A percentile compares a stretch with the other conserved stretches of the same genome.
These are phyloP conservation scores for Backusella tarrabulga DNA, from an alignment of 192 early-diverging fungal genomes.

Conservation along the genomic window DNA sequence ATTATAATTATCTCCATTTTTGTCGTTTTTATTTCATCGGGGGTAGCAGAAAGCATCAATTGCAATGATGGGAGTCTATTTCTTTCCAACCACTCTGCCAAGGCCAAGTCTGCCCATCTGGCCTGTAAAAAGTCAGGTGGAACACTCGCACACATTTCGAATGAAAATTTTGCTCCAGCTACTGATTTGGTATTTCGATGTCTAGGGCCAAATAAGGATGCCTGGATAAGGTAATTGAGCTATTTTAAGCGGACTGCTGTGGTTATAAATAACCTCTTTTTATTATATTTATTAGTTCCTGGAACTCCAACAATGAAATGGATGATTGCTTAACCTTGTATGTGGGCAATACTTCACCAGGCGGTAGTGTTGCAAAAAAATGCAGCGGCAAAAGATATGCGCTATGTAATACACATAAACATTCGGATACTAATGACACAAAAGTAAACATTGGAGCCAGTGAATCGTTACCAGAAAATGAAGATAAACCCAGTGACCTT, in stretches of 20 bases:
- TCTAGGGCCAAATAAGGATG: background rate
- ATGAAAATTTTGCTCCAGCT: background rate
- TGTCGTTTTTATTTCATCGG: conserved; percentile 5
- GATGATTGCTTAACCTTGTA: background rate
- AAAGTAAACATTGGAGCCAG: background rate
- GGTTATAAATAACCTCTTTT: background rate
- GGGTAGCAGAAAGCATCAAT: background rate
- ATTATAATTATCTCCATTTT: background rate
- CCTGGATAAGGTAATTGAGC: background rate
- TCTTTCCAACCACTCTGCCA: background rate
- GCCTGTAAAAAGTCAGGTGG: background rate
- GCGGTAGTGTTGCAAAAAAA: background rate
- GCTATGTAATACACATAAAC: background rate
- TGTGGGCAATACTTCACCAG: background rate
- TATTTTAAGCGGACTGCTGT: background rate
- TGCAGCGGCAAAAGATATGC: background rate
- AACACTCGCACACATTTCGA: background rate
- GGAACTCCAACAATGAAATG: background rate
- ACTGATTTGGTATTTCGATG: background rate
- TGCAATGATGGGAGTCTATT: background rate
- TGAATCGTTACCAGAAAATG: background rate
- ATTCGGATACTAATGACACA: background rate
- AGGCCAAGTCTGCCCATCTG: background rate
- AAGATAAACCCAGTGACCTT: background rate
- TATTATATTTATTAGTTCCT: background rate